Base-by-base conservation (phyloP, 2,329 filamentous ascomycete species). In the Xenoacremonium recifei region DNA sequence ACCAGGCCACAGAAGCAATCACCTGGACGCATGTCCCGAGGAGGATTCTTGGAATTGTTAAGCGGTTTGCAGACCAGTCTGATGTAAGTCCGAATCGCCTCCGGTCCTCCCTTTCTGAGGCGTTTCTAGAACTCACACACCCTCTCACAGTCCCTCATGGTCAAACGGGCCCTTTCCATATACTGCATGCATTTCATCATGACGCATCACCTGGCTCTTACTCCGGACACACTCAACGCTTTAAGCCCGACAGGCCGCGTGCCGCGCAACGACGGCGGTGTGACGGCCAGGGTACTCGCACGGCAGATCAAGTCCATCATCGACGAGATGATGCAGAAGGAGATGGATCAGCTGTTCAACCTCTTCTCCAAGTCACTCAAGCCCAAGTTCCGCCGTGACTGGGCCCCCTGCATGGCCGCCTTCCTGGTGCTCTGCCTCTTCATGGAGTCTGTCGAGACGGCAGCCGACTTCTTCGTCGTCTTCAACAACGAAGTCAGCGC, bases 181-280 rank as follows among this genome's bases (percentile, higher is more conserved):
- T 78, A 79, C 58, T 71, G 71, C 32, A 76, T 76, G 68, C 75
- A 81, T 54, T 80, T 78, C 56, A 65, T 79, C 47, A 72, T 80
- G 63, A 72, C 73, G 5, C 70, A 72, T 4, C 77, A 80, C 50
- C 66, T 81, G 17, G 75, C 69, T 56, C 63, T 80, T 23, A 78
- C 76, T 7, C 57, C 56, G 6, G 56, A 62, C 31, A 72, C 70
- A 20, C 60, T 79, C 27, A 51, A 60, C 45, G 59, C 61, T 5
- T 64, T 79, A 17, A 59, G 62, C 27, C 49, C 64, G 13, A 70
- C 67, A 3, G 68, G 67, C 4, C 59, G 73, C 38, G 64, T 76
- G 20, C 68, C 70, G 9, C 67, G 70, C 42, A 66, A 71, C 49
- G 62, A 62, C 6, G 60, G 63, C 3, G 73, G 64, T 58, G 62